Percentiles rank a stretch among this genome's conserved stretches.
These are phyloP conservation scores for Nephromyces sp. DNA, from an alignment of 169 alveolate genomes.

Conservation along the genomic window DNA sequence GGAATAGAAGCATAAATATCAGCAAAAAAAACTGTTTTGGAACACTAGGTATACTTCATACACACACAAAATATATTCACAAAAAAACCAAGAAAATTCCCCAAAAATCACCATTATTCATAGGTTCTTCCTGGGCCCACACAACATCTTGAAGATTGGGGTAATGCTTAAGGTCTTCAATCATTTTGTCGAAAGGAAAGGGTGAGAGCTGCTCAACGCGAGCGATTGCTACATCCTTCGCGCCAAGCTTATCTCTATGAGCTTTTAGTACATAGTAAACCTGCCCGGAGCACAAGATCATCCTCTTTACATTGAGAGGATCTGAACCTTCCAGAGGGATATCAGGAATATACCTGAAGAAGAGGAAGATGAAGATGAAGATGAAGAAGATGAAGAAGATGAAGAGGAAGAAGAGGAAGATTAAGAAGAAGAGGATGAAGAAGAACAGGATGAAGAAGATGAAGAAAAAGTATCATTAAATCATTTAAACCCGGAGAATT, in stretches of 20 bases:
- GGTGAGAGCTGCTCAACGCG: slow-evolving; percentile 82
- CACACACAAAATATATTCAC: no score
- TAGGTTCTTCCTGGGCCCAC: slow-evolving; percentile 86
- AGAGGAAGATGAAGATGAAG: not conserved
- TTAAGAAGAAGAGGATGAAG: not conserved
- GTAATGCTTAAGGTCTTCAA: slow-evolving; percentile 44
- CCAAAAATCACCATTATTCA: slow-evolving; percentile 79
- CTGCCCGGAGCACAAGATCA: slow-evolving; percentile 82
- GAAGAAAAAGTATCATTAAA: not conserved
- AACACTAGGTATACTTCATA: no score
- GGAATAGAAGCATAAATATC: no score
- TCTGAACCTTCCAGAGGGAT: not conserved
- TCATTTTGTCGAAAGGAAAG: slow-evolving; percentile 64
- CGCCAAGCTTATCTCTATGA: slow-evolving; percentile 29
- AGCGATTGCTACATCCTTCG: slow-evolving; percentile 52
- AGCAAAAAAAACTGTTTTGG: no score
- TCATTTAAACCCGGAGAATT: no score
- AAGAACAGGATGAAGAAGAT: not conserved
- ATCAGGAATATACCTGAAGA: slow-evolving; percentile 23
- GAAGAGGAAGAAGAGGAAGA: not conserved
- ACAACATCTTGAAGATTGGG: slow-evolving; percentile 53
- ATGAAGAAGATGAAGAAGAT: not conserved
- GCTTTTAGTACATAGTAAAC: slow-evolving; percentile 68
- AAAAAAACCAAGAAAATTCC: no score
- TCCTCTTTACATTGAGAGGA: slow-evolving; percentile 48